Conservation (phyloP, 345 rosid species). For the Arabis alpina region DNA sequence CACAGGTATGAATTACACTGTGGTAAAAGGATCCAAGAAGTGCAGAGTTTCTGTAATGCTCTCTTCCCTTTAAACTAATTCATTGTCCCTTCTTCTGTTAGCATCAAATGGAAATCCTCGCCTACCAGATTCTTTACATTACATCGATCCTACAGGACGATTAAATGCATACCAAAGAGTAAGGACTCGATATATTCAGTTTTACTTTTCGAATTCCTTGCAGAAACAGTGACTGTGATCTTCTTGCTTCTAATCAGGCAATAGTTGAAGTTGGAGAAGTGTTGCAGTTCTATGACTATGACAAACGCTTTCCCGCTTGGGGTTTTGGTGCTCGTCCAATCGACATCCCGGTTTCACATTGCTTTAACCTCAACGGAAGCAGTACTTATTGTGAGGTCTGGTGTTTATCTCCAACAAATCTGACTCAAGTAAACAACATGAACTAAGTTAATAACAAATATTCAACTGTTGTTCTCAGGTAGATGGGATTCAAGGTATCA, state of each 20-base stretch:
- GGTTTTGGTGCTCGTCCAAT: slow-evolving; percentile 99
- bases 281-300: slow-evolving; percentile 82
- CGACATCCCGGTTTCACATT: slow-evolving; percentile 94
- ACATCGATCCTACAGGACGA: slow-evolving; percentile 73
- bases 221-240: slow-evolving; percentile 16
- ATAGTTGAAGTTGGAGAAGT: slow-evolving; percentile 88
- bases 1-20: slow-evolving; percentile 60
- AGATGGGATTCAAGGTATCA: slow-evolving; percentile 88
- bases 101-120: slow-evolving; percentile 97
- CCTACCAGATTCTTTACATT: slow-evolving; percentile 86
- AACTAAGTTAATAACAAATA: slow-evolving; percentile 6
- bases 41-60: not conserved
- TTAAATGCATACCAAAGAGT: slow-evolving; percentile 78
- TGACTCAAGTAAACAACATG: slow-evolving; percentile 2
- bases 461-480: slow-evolving; percentile 51
- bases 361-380: slow-evolving; percentile 95
- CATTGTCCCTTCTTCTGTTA: slow-evolving; percentile 41
- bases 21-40: not conserved
- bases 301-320: slow-evolving; percentile 91
- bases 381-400: slow-evolving; percentile 74
- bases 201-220: slow-evolving; percentile 1
- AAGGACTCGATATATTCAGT: slow-evolving; percentile 17
- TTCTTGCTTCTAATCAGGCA: slow-evolving; percentile 54
- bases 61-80: slow-evolving; percentile 19
- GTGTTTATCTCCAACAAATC: not conserved